A percentile compares a stretch with the other conserved stretches of the same genome.
These are phyloP conservation scores for Gracilaria domingensis DNA, from an alignment of 23 red algal species.

Conservation along the genomic window DNA sequence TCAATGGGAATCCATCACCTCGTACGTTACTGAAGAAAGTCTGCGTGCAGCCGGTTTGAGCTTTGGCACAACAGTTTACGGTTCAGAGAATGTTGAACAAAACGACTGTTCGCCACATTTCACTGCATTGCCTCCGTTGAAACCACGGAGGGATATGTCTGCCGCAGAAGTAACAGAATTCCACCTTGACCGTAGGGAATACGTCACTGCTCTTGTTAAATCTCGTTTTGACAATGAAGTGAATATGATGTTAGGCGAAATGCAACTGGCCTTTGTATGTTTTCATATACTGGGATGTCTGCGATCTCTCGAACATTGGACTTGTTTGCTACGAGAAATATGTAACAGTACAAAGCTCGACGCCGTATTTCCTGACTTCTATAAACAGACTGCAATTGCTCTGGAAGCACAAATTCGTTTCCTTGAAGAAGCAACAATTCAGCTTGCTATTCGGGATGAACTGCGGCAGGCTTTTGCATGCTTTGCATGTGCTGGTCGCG, in stretches of 20 bases:
- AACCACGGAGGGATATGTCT: background rate
- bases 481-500: slow-evolving; percentile 17
- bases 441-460: background rate
- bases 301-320: slow-evolving; percentile 27
- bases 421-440: background rate
- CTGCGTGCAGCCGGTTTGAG: slow-evolving; percentile 5
- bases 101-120: slow-evolving; percentile 20
- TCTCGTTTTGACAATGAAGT: background rate
- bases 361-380: background rate
- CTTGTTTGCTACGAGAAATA: slow-evolving; percentile 26
- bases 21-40: slow-evolving; percentile 17
- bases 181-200: background rate
- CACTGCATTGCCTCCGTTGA: background rate
- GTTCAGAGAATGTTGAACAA: slow-evolving; percentile 7
- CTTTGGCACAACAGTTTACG: slow-evolving; percentile 10
- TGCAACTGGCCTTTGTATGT: slow-evolving; percentile 31
- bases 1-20: slow-evolving; percentile 23
- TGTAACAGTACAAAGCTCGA: slow-evolving; percentile 24
- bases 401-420: slow-evolving; percentile 25
- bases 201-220: slow-evolving; percentile 1
- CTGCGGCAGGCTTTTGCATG: slow-evolving; percentile 6
- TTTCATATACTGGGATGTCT: slow-evolving; percentile 22
- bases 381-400: background rate
- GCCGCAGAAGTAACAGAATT: background rate
- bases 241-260: background rate